Percentiles rank a stretch among this genome's conserved stretches.
Conservation (phyloP, 1,139 yeast species). For the Candida dubliniensis region DNA sequence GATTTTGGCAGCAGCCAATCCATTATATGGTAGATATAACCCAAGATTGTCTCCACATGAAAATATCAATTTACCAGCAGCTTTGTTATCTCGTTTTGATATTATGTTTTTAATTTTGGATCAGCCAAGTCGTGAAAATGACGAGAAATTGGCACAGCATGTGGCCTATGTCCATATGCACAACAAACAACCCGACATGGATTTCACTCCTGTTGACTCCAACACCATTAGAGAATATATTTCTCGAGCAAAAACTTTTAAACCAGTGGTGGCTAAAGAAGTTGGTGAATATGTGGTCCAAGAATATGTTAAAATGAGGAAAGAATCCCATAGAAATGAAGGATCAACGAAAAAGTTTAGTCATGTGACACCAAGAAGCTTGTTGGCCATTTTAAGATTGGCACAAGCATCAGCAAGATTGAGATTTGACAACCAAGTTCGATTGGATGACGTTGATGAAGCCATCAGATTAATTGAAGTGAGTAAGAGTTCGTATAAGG, state of each 20-base stretch:
- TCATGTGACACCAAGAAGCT: conserved; percentile 93
- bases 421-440: conserved; percentile 73
- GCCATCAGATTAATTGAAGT: conserved; percentile 85
- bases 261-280: conserved; percentile 85
- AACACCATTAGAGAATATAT: conserved; percentile 83
- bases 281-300: conserved; percentile 89
- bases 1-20: conserved; percentile 96
- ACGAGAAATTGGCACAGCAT: conserved; percentile 86
- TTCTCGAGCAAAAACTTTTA: conserved; percentile 77
- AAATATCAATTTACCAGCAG: conserved; percentile 95
- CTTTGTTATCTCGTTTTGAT: conserved; percentile 93
- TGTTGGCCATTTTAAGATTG: conserved; percentile 86
- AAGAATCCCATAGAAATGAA: conserved; percentile 80
- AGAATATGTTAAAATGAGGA: conserved; percentile 87
- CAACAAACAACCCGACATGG: conserved; percentile 78
- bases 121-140: conserved; percentile 76
- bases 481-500: conserved; percentile 74
- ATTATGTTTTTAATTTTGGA: conserved; percentile 84
- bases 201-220: conserved; percentile 75
- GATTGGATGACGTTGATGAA: conserved; percentile 86
- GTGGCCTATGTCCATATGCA: conserved; percentile 96
- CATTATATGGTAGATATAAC: conserved; percentile 92
- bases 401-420: conserved; percentile 93
- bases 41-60: conserved; percentile 89
- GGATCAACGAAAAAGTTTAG: conserved; percentile 75